Evolutionary conservation across 202 grass and related monocot species (phyloP).

Genomic region (Saccharum hybrid): DNA sequence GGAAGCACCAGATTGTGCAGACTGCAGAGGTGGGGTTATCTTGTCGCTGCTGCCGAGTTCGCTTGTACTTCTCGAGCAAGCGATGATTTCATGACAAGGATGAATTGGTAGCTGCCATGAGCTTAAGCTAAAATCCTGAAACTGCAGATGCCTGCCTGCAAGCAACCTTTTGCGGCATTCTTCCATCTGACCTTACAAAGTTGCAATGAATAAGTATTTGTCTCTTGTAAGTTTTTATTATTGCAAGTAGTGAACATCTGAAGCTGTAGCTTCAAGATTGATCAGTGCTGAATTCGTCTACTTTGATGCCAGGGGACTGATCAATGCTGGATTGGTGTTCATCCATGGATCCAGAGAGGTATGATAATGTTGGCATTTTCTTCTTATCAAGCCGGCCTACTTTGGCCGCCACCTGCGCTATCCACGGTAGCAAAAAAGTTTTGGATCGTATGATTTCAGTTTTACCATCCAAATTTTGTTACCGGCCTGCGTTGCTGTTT

Average conservation of each 20-base stretch:
- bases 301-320: neutral
- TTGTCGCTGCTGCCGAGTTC: no score
- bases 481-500: no score
- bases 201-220: neutral
- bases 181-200: neutral
- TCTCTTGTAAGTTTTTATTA: neutral
- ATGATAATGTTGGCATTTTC: neutral
- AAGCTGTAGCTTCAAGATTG: neutral
- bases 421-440: no score
- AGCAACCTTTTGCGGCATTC: neutral
- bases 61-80: neutral
- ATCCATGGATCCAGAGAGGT: neutral
- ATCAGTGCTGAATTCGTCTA: neutral
- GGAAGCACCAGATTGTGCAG: no score
- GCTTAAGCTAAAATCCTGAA: neutral
- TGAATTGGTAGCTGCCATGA: neutral
- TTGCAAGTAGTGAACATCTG: neutral
- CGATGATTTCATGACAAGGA: neutral
- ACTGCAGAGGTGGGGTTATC: no score
- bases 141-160: neutral
- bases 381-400: no score
- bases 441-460: no score
- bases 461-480: no score
- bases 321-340: neutral
- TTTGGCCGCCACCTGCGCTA: neutral